Conservation (phyloP, 1,284 basidiomycete species). For the Ceratorhiza oryzae-sativae region DNA sequence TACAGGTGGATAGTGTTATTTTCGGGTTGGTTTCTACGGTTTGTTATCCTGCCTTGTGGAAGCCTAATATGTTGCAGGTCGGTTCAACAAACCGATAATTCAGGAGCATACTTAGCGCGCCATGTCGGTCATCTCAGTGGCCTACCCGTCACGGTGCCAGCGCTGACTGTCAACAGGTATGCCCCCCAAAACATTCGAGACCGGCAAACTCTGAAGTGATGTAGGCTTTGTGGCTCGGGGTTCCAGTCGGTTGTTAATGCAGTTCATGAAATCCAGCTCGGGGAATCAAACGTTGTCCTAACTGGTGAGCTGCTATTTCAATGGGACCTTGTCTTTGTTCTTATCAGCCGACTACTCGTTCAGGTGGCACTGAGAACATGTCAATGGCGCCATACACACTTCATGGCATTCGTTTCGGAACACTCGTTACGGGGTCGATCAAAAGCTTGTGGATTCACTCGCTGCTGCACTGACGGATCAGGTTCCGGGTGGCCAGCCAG, state of each 20-base stretch:
- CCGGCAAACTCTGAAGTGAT: not conserved
- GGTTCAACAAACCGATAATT: conserved; percentile 55
- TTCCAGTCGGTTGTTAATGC: conserved; percentile 62
- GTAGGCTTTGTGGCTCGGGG: conserved; percentile 60
- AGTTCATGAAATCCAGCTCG: conserved; percentile 58
- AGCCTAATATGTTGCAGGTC: conserved; percentile 41
- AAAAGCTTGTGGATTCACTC: conserved; percentile 62
- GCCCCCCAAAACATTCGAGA: conserved; percentile 22
- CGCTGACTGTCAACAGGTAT: conserved; percentile 59
- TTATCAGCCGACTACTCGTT: not conserved
- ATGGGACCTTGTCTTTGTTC: not conserved
- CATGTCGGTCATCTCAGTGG: conserved; percentile 62
- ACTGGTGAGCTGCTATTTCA: conserved; percentile 50
- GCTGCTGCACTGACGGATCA: conserved; percentile 59
- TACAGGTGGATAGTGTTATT: conserved; percentile 56
- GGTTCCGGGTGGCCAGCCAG: conserved; percentile 51
- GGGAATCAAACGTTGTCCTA: conserved; percentile 58
- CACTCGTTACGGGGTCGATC: conserved; percentile 57
- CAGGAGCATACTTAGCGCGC: conserved; percentile 59
- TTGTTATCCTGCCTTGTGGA: not conserved
- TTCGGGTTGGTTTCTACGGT: conserved; percentile 51
- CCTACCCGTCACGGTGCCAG: conserved; percentile 57
- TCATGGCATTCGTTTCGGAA: conserved; percentile 50
- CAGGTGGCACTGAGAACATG: conserved; percentile 60
- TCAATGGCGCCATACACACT: conserved; percentile 57